These are phyloP conservation scores for Artemisia argyi DNA, from an alignment of 129 eudicot genomes.

Conservation along the genomic window DNA sequence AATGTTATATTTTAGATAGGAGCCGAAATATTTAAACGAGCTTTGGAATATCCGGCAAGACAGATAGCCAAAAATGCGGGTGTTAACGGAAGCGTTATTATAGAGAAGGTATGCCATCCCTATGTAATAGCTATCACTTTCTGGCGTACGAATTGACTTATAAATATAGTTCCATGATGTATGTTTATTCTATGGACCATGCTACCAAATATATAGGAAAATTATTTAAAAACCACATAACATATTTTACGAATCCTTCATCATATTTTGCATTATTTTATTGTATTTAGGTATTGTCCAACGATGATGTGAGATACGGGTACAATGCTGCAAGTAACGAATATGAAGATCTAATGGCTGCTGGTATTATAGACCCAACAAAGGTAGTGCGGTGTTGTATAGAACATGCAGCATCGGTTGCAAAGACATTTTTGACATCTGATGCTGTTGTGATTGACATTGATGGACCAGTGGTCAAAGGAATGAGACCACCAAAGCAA, in stretches of 20 bases:
- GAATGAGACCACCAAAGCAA: slow-evolving; percentile 55
- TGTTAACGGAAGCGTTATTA: slow-evolving; percentile 71
- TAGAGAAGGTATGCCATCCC: slow-evolving; percentile 54
- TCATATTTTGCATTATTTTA: too few species aligned
- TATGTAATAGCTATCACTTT: neutral
- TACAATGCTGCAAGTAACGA: slow-evolving; percentile 76
- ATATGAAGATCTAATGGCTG: slow-evolving; percentile 80
- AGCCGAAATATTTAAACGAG: slow-evolving; percentile 82
- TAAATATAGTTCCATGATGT: too few species aligned
- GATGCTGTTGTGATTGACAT: slow-evolving; percentile 80
- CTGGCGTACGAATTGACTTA: too few species aligned
- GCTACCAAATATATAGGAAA: too few species aligned
- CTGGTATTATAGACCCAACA: slow-evolving; percentile 80
- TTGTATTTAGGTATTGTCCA: slow-evolving; percentile 55
- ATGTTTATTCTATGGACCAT: too few species aligned
- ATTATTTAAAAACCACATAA: too few species aligned
- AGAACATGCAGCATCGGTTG: slow-evolving; percentile 90
- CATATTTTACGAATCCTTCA: too few species aligned
- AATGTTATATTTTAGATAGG: slow-evolving; percentile 57
- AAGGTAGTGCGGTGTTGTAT: slow-evolving; percentile 94
- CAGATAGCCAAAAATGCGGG: slow-evolving; percentile 93
- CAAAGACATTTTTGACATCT: slow-evolving; percentile 79
- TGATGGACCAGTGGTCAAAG: slow-evolving; percentile 44
- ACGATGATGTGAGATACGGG: slow-evolving; percentile 53
- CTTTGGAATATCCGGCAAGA: slow-evolving; percentile 74